Evolutionary conservation across 306 rosid genomes (phyloP).

Genomic region (Urtica urens): DNA sequence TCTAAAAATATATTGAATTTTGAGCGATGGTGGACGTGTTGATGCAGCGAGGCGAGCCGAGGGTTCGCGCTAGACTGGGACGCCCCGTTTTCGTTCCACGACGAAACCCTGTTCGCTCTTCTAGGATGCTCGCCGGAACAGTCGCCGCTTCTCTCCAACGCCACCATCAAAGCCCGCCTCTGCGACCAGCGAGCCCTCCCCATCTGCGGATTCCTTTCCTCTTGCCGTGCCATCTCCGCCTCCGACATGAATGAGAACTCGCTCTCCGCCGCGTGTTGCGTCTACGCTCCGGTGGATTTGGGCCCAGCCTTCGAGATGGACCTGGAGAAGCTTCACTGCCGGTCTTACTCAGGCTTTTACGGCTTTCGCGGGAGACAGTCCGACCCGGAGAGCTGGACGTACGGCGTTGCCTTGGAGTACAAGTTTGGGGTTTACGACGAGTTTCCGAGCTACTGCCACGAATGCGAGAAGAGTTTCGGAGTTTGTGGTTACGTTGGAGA

Average conservation of each 20-base stretch:
- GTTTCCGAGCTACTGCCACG: conserved; percentile 48
- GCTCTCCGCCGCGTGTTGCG: conserved; percentile 70
- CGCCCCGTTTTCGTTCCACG: conserved; percentile 52
- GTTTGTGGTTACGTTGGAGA: conserved; percentile 42
- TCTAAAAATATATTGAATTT: too few relatives aligned
- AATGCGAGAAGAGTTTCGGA: conserved; percentile 59
- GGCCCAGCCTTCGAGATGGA: conserved; percentile 81
- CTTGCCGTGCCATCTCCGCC: conserved; percentile 51
- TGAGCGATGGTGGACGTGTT: too few relatives aligned
- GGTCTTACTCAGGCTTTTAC: conserved; percentile 70
- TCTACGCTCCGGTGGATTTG: conserved; percentile 67
- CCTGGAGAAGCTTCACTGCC: conserved; percentile 61
- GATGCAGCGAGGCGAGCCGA: conserved; percentile 48
- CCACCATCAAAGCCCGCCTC: conserved; percentile 22
- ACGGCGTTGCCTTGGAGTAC: conserved; percentile 67
- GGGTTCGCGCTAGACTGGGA: conserved; percentile 75
- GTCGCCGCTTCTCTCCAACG: conserved; percentile 23
- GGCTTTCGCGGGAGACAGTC: conserved; percentile 50
- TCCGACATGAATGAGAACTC: too few relatives aligned
- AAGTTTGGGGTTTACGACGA: conserved; percentile 66
- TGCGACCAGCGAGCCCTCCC: conserved; percentile 48
- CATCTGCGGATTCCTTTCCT: conserved; percentile 50
- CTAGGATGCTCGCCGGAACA: conserved; percentile 51
- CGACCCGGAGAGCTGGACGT: conserved; percentile 74
- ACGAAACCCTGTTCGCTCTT: conserved; percentile 46